phyloP scores from a whole-genome alignment of 1,284 basidiomycete genomes.

The Marasmius oreades region DNA sequence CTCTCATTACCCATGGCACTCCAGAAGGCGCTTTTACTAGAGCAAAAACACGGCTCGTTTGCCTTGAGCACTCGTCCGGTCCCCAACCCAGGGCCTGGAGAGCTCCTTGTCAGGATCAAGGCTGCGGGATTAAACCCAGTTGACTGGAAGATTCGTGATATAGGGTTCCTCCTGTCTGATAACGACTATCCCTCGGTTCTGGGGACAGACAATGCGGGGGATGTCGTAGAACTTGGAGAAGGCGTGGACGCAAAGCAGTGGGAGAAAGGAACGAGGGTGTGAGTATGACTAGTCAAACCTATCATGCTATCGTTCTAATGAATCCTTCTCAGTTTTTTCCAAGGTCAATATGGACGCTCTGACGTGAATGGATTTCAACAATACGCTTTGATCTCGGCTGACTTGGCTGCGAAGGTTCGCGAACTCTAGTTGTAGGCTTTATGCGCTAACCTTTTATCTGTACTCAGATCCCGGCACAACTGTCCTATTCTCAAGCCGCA shows the following conservation, averaged over 20 bases:
- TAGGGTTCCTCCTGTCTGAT: constrained; percentile 15
- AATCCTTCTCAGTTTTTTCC: constrained; percentile 33
- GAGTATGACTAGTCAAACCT: constrained; percentile 19
- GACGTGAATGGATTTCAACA: constrained; percentile 46
- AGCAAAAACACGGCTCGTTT: constrained; percentile 3
- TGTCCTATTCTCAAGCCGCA: constrained; percentile 25
- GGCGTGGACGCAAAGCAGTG: constrained; percentile 40
- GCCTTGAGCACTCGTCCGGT: constrained; percentile 19
- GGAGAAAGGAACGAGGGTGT: constrained; percentile 57
- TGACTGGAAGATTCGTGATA: constrained; percentile 39
- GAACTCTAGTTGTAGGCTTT: not conserved
- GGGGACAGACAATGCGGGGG: constrained; percentile 58
- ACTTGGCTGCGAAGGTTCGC: constrained; percentile 39
- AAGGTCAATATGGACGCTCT: constrained; percentile 30
- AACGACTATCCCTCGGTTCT: constrained; percentile 37
- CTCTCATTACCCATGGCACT: not conserved
- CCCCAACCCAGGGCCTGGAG: constrained; percentile 34
- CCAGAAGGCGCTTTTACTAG: constrained; percentile 11
- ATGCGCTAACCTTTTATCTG: no score
- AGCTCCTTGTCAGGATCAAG: constrained; percentile 42
- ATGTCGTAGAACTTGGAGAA: constrained; percentile 49
- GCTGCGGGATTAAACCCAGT: constrained; percentile 43
- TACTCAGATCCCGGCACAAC: constrained; percentile 33
- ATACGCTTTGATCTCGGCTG: constrained; percentile 38
- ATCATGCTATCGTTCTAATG: not conserved